Percentiles rank a stretch among this genome's conserved stretches.
Conservation (phyloP, 179 eudicot species). For the Silene coronaria region DNA sequence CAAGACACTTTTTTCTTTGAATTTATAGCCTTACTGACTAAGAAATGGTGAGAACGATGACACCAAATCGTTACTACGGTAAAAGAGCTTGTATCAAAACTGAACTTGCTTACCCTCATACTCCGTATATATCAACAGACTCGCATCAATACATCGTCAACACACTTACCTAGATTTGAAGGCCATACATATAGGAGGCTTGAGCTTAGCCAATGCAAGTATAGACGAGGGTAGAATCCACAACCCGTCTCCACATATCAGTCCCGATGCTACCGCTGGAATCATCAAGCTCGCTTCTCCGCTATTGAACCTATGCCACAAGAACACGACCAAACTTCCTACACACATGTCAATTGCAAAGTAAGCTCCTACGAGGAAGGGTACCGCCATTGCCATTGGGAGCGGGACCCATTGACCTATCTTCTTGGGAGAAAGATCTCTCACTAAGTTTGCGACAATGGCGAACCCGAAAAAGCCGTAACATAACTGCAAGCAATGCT, state of each 20-base stretch:
- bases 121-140: too few species aligned
- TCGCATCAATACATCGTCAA: too few species aligned
- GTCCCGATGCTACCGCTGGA: constrained; percentile 78
- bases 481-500: constrained; percentile 67
- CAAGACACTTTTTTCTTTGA: too few species aligned
- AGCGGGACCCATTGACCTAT: constrained; percentile 56
- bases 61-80: too few species aligned
- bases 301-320: constrained; percentile 50
- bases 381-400: constrained; percentile 92
- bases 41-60: too few species aligned
- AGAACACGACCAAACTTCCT: constrained; percentile 63
- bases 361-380: constrained; percentile 66
- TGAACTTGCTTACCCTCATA: too few species aligned
- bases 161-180: constrained; percentile 26
- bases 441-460: constrained; percentile 41
- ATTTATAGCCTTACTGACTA: too few species aligned
- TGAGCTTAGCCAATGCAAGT: constrained; percentile 53
- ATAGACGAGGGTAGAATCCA: constrained; percentile 75
- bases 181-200: constrained; percentile 74
- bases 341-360: constrained; percentile 83
- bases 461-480: constrained; percentile 62
- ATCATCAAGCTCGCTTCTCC: constrained; percentile 53
- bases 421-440: constrained; percentile 43
- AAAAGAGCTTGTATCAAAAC: too few species aligned
- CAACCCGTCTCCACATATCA: constrained; percentile 80